Evolutionary conservation across 352 stramenopile species (phyloP).

Genomic region (Globisporangium okanoganense): DNA sequence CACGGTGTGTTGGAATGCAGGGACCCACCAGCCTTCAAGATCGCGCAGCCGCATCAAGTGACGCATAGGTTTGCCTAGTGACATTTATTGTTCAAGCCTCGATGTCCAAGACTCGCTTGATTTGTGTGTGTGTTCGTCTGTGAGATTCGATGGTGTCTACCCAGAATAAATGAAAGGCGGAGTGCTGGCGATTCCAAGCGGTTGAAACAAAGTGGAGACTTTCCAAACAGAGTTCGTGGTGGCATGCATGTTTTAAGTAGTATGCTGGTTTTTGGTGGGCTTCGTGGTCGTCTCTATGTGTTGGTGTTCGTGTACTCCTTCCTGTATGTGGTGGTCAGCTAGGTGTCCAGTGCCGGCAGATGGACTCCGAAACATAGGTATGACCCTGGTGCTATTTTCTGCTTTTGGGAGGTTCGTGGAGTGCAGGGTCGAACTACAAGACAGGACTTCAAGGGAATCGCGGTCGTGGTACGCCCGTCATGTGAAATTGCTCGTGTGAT

Average conservation of each 20-base stretch:
- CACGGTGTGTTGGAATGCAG: neutral
- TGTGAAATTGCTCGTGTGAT: neutral
- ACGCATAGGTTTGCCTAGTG: slow-evolving; percentile 5
- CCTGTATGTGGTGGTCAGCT: no score
- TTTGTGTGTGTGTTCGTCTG: slow-evolving; percentile 6
- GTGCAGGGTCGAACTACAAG: neutral
- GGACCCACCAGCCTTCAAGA: neutral
- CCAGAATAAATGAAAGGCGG: slow-evolving; percentile 1
- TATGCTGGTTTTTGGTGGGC: neutral
- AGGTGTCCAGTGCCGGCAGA: no score
- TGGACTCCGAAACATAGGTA: neutral
- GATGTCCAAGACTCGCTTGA: slow-evolving; percentile 1
- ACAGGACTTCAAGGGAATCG: neutral
- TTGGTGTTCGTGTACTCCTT: neutral
- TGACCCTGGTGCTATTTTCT: neutral
- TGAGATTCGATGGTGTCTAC: slow-evolving; percentile 6
- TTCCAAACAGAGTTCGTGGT: neutral
- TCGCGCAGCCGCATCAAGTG: neutral
- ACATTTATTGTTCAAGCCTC: neutral
- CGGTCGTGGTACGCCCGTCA: neutral
- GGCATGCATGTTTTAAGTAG: neutral
- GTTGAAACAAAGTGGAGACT: neutral
- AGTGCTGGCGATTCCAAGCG: neutral
- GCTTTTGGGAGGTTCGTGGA: neutral
- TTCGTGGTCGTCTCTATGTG: neutral